Conservation (phyloP, 2,329 filamentous ascomycete genomes). For the Xylariaceae sp. region DNA sequence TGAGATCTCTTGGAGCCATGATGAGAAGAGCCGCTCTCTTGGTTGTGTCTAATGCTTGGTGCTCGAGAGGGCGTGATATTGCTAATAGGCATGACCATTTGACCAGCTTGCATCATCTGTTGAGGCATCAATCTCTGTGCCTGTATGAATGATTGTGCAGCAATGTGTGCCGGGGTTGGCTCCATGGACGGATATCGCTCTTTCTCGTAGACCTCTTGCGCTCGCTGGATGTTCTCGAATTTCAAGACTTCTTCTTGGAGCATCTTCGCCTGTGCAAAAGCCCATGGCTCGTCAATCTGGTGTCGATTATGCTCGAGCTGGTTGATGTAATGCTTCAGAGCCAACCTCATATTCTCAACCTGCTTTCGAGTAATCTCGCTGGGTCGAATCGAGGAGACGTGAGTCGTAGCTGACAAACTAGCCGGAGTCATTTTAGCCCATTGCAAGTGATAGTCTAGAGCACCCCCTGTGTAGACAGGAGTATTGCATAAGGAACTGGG, state of each 20-base stretch:
- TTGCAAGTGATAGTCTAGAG: neutral
- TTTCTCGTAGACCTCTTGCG: slow-evolving; percentile 13
- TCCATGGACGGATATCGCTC: slow-evolving; percentile 17
- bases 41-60: slow-evolving; percentile 26
- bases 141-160: slow-evolving; percentile 3
- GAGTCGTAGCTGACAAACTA: slow-evolving; percentile 33
- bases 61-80: slow-evolving; percentile 25
- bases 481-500: too few species aligned
- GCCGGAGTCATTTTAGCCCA: slow-evolving; percentile 6
- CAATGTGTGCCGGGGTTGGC: slow-evolving; percentile 12
- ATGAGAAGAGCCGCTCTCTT: slow-evolving; percentile 19
- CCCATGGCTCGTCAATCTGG: slow-evolving; percentile 50
- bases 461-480: neutral
- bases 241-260: slow-evolving; percentile 46
- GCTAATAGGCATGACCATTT: slow-evolving; percentile 1
- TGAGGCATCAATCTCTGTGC: too few species aligned
- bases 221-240: slow-evolving; percentile 52
- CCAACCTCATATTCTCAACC: slow-evolving; percentile 48
- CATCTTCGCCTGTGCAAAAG: slow-evolving; percentile 30
- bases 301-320: slow-evolving; percentile 61
- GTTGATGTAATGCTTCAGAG: slow-evolving; percentile 56
- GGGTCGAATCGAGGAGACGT: slow-evolving; percentile 57
- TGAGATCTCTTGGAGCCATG: slow-evolving; percentile 21
- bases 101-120: too few species aligned
- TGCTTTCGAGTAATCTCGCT: slow-evolving; percentile 62